Conservation (phyloP, 2,329 filamentous ascomycete species). For the Clarireedia hainanense region DNA sequence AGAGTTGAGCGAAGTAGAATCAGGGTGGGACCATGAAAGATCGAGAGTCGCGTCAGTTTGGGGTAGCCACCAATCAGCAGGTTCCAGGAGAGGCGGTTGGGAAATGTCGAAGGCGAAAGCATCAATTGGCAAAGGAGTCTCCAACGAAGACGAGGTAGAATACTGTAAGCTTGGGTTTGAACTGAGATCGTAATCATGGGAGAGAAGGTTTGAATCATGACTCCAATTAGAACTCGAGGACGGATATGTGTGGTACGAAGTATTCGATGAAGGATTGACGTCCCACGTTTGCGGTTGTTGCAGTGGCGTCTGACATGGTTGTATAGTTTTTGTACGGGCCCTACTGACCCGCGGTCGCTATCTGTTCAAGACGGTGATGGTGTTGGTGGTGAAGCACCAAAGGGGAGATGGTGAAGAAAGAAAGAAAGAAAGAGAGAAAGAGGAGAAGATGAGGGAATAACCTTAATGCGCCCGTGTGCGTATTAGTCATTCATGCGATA, state of each 20-base stretch:
- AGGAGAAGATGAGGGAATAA: not conserved
- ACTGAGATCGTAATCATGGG: conserved; percentile 6
- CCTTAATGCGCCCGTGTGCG: no score
- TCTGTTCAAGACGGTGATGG: not conserved
- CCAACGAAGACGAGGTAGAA: not conserved
- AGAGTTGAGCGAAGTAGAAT: not conserved
- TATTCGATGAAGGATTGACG: conserved; percentile 3
- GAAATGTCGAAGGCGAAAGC: not conserved
- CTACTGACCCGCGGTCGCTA: conserved; percentile 14
- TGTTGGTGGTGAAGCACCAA: not conserved
- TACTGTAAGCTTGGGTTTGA: not conserved
- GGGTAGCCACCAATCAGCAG: conserved; percentile 5
- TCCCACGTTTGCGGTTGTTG: conserved; percentile 1
- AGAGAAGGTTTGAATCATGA: not conserved
- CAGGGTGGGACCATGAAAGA: conserved; percentile 1
- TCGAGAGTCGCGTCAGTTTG: conserved; percentile 5
- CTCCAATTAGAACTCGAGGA: conserved; percentile 1
- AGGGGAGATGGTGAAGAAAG: not conserved
- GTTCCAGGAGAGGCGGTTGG: not conserved
- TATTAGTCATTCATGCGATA: no score
- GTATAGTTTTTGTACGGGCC: conserved; percentile 22
- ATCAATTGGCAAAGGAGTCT: not conserved
- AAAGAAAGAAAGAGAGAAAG: not conserved
- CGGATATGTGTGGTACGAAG: conserved; percentile 12
- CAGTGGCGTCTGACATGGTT: conserved; percentile 14